Evolutionary conservation across 2,329 filamentous ascomycete species (phyloP), one percentile per base, ranked within the genome.

Genomic region (Fusarium hostae): DNA sequence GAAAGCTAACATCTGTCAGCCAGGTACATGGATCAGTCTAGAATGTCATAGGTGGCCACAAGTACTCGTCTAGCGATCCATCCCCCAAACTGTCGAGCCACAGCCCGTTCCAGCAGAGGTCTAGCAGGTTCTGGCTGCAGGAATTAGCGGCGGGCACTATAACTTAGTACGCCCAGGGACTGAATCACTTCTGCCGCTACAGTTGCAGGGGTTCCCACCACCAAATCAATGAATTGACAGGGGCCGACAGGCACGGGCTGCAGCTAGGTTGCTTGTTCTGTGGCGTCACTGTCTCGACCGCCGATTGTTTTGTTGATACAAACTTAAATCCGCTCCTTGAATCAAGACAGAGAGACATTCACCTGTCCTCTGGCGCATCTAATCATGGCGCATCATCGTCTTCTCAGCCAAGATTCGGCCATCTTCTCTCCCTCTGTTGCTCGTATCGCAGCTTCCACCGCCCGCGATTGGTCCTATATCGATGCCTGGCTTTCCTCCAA

Each of bases 391-490:
- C 76, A 77, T 43, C 75, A 76, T 34, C 75, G 73, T 28, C 71
- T 74, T 39, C 66, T 75, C 50, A 63, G 62, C 44, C 68, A 75
- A 66, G 77, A 78, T 26, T 79, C 81, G 45, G 88, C 89, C 67
- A 90, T 92, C 62, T 92, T 92, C 82, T 92, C 90, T 7, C 90
- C 90, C 16, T 90, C 89, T 0, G 83, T 90, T 35, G 89, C 90
- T 57, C 91, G 94, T 65, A 91, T 92, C 67, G 92, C 94, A 73
- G 92, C 93, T 69, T 92, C 92, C 16, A 90, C 92, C 70, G 93
- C 94, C 50, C 95, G 95, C 78, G 95, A 98, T 82, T 98, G 95
- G 95, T 91, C 90, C 60, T 94, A 93, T 73, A 88, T 98, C 74
- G 94, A 97, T 81, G 85, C 86, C 75, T 98, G 95, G 95, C 89